Base-by-base conservation (phyloP, 768 basidiomycete genomes). In the Dentipellis fragilis region DNA sequence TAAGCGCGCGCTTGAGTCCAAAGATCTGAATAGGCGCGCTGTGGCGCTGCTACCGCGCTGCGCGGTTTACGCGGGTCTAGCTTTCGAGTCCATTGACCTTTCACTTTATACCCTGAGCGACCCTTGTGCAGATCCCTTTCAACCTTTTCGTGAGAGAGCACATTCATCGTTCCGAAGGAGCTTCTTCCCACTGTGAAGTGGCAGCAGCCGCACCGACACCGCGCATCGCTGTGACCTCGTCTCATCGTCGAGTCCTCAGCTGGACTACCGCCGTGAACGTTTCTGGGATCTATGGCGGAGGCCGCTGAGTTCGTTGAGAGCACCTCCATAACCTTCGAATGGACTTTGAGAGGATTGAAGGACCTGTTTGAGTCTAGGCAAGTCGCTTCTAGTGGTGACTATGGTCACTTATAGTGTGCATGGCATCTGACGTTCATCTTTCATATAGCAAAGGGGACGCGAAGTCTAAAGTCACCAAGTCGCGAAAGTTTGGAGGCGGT, bases 391-490 rank as follows among this genome's bases (percentile, higher is more conserved):
- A 10, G 9, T 21, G 19, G 34, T 51, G 22, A n/a, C 14, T 48
- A n/a, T 14, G 11, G 19, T 8, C 9, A 3, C 16, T 49, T 16
- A 14, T 16, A 49, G 11, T 21, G 50, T 10, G 49, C 22, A 16
- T 22, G 49, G 12, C 14, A 23, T 36, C 23, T 45, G 36, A 19
- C 22, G 14, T 29, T 22, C 35, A 29, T 42, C 52, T 58, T 29
- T 22, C 29, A n/a, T 45, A 53, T 58, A 80, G 80, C 57, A 84
- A 83, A 63, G 87, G 88, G n/a, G 86, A 88, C 22, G 67, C 75
- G 17, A 90, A 89, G 67, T 87, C 85, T 2, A 87, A 86, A 60
- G 83, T 81, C 16, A 87, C 80, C 21, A 89, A 87, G 68, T 89
- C 87, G 3, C 73, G 77, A 52, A 79, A 77, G 65, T 92, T 92